phyloP scores from a whole-genome alignment of 306 rosid genomes.

The Fagus sylvatica region DNA sequence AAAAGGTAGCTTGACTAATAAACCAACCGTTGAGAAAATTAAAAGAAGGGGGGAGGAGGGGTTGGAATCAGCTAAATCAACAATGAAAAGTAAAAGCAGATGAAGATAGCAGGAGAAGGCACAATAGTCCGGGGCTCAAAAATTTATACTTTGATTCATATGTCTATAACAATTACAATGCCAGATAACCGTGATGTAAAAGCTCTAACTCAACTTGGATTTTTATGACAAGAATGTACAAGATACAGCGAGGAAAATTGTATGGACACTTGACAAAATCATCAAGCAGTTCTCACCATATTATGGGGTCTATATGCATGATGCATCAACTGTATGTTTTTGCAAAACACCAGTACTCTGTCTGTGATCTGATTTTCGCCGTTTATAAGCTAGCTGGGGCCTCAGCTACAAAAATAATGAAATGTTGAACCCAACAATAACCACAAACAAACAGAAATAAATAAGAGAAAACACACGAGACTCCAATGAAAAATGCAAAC shows the following conservation, averaged over 20 bases:
- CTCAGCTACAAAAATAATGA: constrained; percentile 52
- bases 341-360: constrained; percentile 26
- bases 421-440: not conserved
- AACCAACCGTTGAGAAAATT: not conserved
- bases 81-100: not conserved
- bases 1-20: not conserved
- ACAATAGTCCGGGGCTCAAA: not conserved
- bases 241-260: constrained; percentile 20
- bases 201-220: constrained; percentile 21
- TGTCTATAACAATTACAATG: constrained; percentile 8
- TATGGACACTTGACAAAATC: constrained; percentile 7
- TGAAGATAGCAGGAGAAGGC: not conserved
- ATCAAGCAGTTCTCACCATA: constrained; percentile 32
- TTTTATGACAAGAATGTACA: constrained; percentile 36
- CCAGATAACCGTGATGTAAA: constrained; percentile 23
- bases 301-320: constrained; percentile 23
- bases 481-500: not conserved
- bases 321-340: constrained; percentile 21
- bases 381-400: constrained; percentile 55
- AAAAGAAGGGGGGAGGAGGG: not conserved
- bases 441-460: not conserved
- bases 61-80: not conserved
- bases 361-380: constrained; percentile 36
- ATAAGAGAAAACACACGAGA: not conserved
- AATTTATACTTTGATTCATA: not conserved